Base-by-base conservation (phyloP, 2,329 filamentous ascomycete genomes). In the Aplosporella prunicola region DNA sequence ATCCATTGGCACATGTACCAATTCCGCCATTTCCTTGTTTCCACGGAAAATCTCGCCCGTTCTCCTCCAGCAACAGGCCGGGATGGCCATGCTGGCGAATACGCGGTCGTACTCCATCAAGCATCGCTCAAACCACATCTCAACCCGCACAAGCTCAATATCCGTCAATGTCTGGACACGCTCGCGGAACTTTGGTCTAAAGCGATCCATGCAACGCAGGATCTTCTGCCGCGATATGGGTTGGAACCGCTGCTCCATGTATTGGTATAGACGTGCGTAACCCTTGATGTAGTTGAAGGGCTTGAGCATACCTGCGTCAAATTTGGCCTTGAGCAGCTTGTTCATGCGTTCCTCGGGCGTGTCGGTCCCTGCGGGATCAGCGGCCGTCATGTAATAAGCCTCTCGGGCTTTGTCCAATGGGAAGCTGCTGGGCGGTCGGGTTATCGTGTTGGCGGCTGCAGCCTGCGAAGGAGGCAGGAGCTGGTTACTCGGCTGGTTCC, bases 261-360 rank as follows among this genome's bases (percentile, higher is more conserved):
- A 98, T 45, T 81, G 78, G 45, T 87, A 85, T 32, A 98, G 68
- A 20, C 87, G 76, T 9, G 86, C 82, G 59, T 98, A 98, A 9
- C 91, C 91, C 53, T 93, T 93, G 50, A 96, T 85, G 60, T 98
- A 98, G 64, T 96, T 96, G 71, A 98, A 98, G 2, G 91, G 91
- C 55, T 88, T 91, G 41, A 98, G 68, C 52, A 98, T 71, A 2
- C 91, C 91, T 1, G 91, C 91, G 48, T 96, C 88, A 61, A 94
- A 93, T 61, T 98, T 98, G 45, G 91, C 91, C 57, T 82, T 84
- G 40, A 98, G 75, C 5, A 98, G 76, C 49, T 91, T 86, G 53
- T 89, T 82, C 84, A 98, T 94, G 43, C 91, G 82, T 58, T 94
- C 86, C 60, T 95, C 88, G 9, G 91, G 87, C 15, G 82, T 82